A percentile compares a stretch with the other conserved stretches of the same genome.
Evolutionary conservation across 306 rosid species (phyloP).

Genomic region (Quercus gilva): DNA sequence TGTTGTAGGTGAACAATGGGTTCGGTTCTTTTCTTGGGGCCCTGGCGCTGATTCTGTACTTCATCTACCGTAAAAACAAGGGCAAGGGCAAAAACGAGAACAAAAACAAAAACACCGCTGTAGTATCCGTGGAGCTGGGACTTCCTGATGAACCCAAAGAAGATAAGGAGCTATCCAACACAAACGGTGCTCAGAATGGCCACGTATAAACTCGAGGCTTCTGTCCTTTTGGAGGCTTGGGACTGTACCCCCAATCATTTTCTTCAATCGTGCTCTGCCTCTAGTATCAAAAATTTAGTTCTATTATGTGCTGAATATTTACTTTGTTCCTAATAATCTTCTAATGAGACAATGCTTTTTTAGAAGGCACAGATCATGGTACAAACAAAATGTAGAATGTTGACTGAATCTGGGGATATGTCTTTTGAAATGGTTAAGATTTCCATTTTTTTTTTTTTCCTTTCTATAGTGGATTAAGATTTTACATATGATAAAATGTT

Average conservation of each 20-base stretch:
- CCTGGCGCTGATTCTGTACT: conserved; percentile 63
- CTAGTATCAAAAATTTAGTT: neutral
- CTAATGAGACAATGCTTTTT: no score
- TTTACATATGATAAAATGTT: no score
- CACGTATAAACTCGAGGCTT: conserved; percentile 1
- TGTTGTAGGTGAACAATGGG: conserved; percentile 70
- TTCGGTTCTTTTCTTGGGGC: conserved; percentile 67
- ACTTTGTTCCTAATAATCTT: neutral
- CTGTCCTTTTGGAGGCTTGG: neutral
- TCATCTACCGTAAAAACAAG: conserved; percentile 50
- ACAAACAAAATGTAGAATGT: neutral
- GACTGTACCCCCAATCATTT: neutral
- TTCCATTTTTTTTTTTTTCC: no score
- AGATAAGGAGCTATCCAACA: conserved; percentile 29
- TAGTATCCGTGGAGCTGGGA: conserved; percentile 56
- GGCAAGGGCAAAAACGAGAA: conserved; percentile 26
- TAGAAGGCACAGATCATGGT: neutral
- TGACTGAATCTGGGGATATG: no score
- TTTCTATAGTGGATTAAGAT: no score
- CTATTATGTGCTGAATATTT: neutral
- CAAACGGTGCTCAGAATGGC: conserved; percentile 22
- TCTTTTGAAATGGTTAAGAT: no score
- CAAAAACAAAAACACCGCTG: conserved; percentile 32
- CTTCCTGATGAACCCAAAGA: conserved; percentile 33
- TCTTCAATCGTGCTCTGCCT: neutral